A percentile compares a stretch with the other conserved stretches of the same genome.
These are phyloP conservation scores for Neofusicoccum ribis DNA, from an alignment of 2,329 filamentous ascomycete species.

Conservation along the genomic window DNA sequence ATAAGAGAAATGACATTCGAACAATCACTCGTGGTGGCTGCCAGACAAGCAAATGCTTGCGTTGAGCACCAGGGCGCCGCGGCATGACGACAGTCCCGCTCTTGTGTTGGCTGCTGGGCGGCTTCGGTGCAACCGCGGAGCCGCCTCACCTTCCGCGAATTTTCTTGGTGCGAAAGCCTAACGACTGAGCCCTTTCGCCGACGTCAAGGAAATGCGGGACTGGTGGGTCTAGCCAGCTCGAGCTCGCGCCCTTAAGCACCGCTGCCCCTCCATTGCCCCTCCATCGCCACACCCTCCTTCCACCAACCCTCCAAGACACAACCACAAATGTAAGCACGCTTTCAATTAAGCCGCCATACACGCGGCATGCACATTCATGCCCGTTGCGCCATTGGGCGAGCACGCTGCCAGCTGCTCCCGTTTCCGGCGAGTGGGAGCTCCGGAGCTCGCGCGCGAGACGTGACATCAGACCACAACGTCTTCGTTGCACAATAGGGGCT, in stretches of 20 bases:
- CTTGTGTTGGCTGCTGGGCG: too few species aligned
- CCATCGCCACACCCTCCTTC: not conserved
- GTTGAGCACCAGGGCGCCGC: not conserved
- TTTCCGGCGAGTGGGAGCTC: not conserved
- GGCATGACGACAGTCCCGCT: not conserved
- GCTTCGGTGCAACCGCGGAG: conserved; percentile 6
- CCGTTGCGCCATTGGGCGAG: not conserved
- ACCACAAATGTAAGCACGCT: not conserved
- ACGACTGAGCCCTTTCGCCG: not conserved
- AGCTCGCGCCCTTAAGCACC: not conserved
- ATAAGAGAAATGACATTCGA: too few species aligned
- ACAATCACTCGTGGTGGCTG: not conserved
- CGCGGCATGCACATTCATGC: too few species aligned
- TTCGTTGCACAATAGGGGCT: not conserved
- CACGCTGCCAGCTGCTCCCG: not conserved
- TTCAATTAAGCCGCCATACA: not conserved
- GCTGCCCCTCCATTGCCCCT: conserved; percentile 1
- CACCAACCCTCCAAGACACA: not conserved
- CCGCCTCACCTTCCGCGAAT: not conserved
- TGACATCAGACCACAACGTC: not conserved
- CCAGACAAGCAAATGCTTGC: too few species aligned
- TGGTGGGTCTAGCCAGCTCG: not conserved
- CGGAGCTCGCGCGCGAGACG: not conserved
- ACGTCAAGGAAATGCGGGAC: conserved; percentile 12
- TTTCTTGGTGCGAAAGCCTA: not conserved